These are phyloP conservation scores for Starmera quercuum DNA, from an alignment of 805 yeast genomes.

Conservation along the genomic window DNA sequence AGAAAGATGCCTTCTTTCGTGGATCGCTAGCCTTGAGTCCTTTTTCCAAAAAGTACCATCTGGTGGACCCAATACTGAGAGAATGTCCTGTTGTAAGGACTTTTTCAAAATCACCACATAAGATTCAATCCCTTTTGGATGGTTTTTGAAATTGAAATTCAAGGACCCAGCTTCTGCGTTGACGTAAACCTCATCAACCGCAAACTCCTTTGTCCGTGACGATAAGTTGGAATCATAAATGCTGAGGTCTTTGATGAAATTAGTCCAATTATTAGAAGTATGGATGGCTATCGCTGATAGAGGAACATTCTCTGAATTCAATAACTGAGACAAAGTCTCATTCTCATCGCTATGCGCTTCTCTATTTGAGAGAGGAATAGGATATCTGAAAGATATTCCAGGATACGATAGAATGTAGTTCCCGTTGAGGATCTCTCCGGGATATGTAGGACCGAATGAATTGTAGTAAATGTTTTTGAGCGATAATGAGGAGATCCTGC, in stretches of 20 bases:
- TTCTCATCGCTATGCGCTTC: slow-evolving; percentile 11
- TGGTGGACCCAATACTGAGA: slow-evolving; percentile 47
- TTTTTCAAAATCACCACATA: slow-evolving; percentile 27
- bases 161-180: slow-evolving; percentile 10
- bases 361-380: slow-evolving; percentile 1
- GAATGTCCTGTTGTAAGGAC: slow-evolving; percentile 42
- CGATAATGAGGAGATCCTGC: slow-evolving; percentile 10
- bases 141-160: slow-evolving; percentile 17
- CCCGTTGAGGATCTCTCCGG: slow-evolving; percentile 31
- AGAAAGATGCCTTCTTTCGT: too few relatives aligned
- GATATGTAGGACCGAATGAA: slow-evolving; percentile 56
- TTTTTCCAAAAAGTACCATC: slow-evolving; percentile 41
- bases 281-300: slow-evolving; percentile 10
- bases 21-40: slow-evolving; percentile 34
- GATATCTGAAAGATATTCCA: slow-evolving; percentile 47
- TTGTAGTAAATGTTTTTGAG: slow-evolving; percentile 44
- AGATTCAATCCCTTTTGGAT: slow-evolving; percentile 13
- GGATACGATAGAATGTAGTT: slow-evolving; percentile 39
- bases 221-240: background rate
- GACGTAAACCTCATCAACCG: slow-evolving; percentile 5
- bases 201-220: background rate
- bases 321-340: slow-evolving; percentile 1
- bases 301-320: slow-evolving; percentile 5
- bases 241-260: slow-evolving; percentile 11
- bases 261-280: slow-evolving; percentile 12